Evolutionary conservation across 495 filamentous ascomycete species (phyloP).

Genomic region (Trichoderma orchidacearum): DNA sequence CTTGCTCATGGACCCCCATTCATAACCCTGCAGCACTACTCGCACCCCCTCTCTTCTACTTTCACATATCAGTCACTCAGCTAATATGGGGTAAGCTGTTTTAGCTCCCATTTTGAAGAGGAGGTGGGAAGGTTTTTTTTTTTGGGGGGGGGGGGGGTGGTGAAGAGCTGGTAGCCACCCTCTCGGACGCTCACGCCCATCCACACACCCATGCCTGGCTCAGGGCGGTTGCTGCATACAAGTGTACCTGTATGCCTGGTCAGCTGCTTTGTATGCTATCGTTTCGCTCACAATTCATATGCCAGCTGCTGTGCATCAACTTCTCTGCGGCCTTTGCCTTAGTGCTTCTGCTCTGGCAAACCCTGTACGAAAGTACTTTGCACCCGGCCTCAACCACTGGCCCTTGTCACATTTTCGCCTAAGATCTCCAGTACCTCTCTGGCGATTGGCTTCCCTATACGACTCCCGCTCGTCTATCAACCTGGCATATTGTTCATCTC

Average conservation of each 20-base stretch:
- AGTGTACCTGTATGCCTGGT: neutral
- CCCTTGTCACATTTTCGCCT: neutral
- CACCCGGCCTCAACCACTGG: neutral
- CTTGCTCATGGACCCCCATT: neutral
- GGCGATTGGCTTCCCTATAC: neutral
- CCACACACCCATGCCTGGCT: neutral
- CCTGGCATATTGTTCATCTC: neutral
- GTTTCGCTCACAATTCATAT: neutral
- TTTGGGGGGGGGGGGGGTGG: too few species aligned
- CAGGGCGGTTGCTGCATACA: neutral
- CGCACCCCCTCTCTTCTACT: neutral
- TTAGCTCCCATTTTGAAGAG: neutral
- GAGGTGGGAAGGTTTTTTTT: too few species aligned
- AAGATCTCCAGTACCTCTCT: neutral
- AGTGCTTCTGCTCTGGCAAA: neutral
- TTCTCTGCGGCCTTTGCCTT: neutral
- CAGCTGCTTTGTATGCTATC: too few species aligned
- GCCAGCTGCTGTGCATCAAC: neutral
- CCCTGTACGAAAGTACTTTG: neutral
- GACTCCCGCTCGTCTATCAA: neutral
- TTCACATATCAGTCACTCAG: neutral
- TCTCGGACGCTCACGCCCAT: neutral
- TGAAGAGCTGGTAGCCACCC: neutral
- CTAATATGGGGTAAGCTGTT: neutral
- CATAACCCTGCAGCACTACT: neutral